These are phyloP conservation scores for Musa troglodytarum DNA, from an alignment of 176 grass and related monocot species.

Conservation along the genomic window DNA sequence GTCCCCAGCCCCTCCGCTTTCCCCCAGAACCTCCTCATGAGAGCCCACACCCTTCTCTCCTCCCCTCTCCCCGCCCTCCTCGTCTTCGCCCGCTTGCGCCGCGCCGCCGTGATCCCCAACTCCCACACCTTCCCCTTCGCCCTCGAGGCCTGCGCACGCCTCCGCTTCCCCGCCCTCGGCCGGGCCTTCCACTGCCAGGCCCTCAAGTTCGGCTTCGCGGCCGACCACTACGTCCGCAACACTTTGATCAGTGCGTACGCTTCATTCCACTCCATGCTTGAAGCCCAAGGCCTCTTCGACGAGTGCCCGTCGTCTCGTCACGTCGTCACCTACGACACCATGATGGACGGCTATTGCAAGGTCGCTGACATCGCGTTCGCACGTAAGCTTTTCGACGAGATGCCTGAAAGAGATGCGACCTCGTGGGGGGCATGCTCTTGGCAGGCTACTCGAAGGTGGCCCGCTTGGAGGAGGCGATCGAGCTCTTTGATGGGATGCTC, in stretches of 20 bases:
- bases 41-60: constrained; percentile 8
- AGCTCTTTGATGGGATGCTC: constrained; percentile 42
- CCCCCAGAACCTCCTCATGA: constrained; percentile 5
- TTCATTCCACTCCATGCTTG: constrained; percentile 19
- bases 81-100: constrained; percentile 32
- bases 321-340: constrained; percentile 37
- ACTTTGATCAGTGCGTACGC: constrained; percentile 37
- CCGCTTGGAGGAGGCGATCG: constrained; percentile 18
- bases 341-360: constrained; percentile 33
- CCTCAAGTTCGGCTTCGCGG: constrained; percentile 17
- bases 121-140: constrained; percentile 37
- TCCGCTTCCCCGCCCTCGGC: constrained; percentile 22
- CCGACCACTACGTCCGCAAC: constrained; percentile 36
- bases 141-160: constrained; percentile 31
- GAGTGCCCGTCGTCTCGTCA: constrained; percentile 10
- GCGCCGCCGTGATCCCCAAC: background rate
- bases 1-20: background rate
- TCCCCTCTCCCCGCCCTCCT: constrained; percentile 23
- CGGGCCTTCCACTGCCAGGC: constrained; percentile 12
- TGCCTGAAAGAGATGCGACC: constrained; percentile 34
- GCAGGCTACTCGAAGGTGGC: constrained; percentile 20
- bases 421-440: constrained; percentile 55
- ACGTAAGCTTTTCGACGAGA: constrained; percentile 28
- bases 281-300: constrained; percentile 37
- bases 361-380: constrained; percentile 14